phyloP scores from a whole-genome alignment of 139 green algal species.

The Axilococcus clingmanii region DNA sequence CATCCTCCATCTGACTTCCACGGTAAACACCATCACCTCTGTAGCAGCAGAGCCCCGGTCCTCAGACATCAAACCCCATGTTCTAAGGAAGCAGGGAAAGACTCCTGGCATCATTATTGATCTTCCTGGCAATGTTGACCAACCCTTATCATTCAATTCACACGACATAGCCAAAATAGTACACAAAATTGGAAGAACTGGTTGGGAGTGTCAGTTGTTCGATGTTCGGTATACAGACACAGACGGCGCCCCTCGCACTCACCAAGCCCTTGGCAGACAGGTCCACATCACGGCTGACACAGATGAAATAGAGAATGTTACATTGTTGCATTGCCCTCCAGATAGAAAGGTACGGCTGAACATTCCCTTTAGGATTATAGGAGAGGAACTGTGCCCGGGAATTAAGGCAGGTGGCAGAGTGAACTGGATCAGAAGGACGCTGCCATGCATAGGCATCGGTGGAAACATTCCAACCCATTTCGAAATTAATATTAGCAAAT shows the following conservation, averaged over 20 bases:
- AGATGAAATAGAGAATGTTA: constrained; percentile 40
- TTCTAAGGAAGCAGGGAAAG: constrained; percentile 14
- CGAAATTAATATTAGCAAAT: constrained; percentile 23
- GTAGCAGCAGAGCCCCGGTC: not conserved
- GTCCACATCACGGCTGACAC: constrained; percentile 36
- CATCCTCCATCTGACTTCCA: not conserved
- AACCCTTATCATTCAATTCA: constrained; percentile 24
- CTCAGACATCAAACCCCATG: too few species aligned
- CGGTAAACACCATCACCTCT: not conserved
- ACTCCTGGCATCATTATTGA: constrained; percentile 28
- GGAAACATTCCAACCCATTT: constrained; percentile 16
- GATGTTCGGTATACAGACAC: constrained; percentile 10
- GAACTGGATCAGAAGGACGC: constrained; percentile 25
- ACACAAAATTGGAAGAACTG: constrained; percentile 12
- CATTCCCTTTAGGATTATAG: constrained; percentile 32
- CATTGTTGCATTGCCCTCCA: constrained; percentile 32
- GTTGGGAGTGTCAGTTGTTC: constrained; percentile 22
- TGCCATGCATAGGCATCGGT: constrained; percentile 12
- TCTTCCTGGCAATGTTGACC: constrained; percentile 7
- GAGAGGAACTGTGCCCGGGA: constrained; percentile 32
- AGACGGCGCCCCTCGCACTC: not conserved
- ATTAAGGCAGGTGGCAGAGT: constrained; percentile 35
- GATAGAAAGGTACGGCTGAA: constrained; percentile 25
- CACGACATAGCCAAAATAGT: constrained; percentile 8
- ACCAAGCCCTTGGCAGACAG: constrained; percentile 22